Percentiles rank a stretch among this genome's conserved stretches.
Evolutionary conservation across 2,329 filamentous ascomycete genomes (phyloP).

Genomic region (Xylariales sp.): DNA sequence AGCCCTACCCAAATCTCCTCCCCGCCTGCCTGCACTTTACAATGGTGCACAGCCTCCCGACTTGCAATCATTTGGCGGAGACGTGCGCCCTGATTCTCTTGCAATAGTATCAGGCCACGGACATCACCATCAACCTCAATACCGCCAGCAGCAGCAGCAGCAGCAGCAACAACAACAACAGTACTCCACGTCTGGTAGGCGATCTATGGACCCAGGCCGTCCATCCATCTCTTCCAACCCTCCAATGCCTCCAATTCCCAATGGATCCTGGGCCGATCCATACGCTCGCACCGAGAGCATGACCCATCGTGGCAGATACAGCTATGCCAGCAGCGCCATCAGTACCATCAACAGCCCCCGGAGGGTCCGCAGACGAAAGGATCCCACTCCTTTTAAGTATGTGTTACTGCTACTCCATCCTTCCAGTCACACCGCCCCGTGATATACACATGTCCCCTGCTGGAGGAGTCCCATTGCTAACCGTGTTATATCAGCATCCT

Average conservation of each 20-base stretch:
- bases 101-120: slow-evolving; percentile 27
- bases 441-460: too few relatives aligned
- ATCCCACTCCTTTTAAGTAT: slow-evolving; percentile 97
- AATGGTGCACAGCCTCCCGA: slow-evolving; percentile 30
- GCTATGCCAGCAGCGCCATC: slow-evolving; percentile 87
- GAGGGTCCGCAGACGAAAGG: slow-evolving; percentile 87
- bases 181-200: slow-evolving; percentile 33
- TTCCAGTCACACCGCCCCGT: too few relatives aligned
- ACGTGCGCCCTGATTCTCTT: slow-evolving; percentile 27
- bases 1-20: slow-evolving; percentile 53
- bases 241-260: slow-evolving; percentile 59
- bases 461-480: too few relatives aligned
- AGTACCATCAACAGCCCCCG: slow-evolving; percentile 92
- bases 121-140: slow-evolving; percentile 24
- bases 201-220: slow-evolving; percentile 49
- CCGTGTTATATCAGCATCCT: slow-evolving; percentile 85
- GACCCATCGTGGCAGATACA: slow-evolving; percentile 93
- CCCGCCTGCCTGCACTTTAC: slow-evolving; percentile 48
- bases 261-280: slow-evolving; percentile 62
- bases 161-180: slow-evolving; percentile 27
- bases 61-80: slow-evolving; percentile 30
- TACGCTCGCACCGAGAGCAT: slow-evolving; percentile 88
- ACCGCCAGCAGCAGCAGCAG: too few relatives aligned
- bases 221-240: slow-evolving; percentile 42
- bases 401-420: neutral